These are phyloP conservation scores for Hymenoscyphus fraxineus DNA, from an alignment of 2,329 filamentous ascomycete species.

Conservation along the genomic window DNA sequence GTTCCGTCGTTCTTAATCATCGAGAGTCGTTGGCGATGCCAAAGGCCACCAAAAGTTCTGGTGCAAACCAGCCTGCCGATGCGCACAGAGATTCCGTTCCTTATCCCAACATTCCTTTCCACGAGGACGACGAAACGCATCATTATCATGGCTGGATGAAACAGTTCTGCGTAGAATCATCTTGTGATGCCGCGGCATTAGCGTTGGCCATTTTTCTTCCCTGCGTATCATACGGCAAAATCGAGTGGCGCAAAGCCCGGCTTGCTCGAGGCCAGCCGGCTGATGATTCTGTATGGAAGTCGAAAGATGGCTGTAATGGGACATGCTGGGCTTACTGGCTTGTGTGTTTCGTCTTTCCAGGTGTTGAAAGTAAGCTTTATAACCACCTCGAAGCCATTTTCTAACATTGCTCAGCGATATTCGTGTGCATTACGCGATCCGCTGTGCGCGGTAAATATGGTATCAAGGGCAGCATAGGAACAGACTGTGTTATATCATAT, in stretches of 20 bases:
- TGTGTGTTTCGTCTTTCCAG: slow-evolving; percentile 2
- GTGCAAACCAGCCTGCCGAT: not conserved
- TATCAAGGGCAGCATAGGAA: slow-evolving; percentile 36
- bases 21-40: not conserved
- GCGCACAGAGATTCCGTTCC: slow-evolving; percentile 1
- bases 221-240: slow-evolving; percentile 42
- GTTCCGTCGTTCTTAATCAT: slow-evolving; percentile 1
- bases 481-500: slow-evolving; percentile 36
- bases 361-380: not conserved
- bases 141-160: slow-evolving; percentile 34
- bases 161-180: slow-evolving; percentile 37
- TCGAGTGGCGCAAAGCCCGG: slow-evolving; percentile 40
- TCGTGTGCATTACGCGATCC: slow-evolving; percentile 31
- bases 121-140: slow-evolving; percentile 1
- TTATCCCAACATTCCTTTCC: slow-evolving; percentile 6
- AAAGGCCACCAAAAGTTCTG: not conserved
- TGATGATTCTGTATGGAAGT: slow-evolving; percentile 37
- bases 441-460: slow-evolving; percentile 42
- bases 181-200: slow-evolving; percentile 35
- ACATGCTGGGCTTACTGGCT: slow-evolving; percentile 36
- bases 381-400: not conserved
- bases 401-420: not conserved
- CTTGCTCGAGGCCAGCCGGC: slow-evolving; percentile 38
- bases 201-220: slow-evolving; percentile 40
- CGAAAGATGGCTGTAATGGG: slow-evolving; percentile 36